Conservation (phyloP, 257 asterid genomes). For the Thymus mandschuricus region DNA sequence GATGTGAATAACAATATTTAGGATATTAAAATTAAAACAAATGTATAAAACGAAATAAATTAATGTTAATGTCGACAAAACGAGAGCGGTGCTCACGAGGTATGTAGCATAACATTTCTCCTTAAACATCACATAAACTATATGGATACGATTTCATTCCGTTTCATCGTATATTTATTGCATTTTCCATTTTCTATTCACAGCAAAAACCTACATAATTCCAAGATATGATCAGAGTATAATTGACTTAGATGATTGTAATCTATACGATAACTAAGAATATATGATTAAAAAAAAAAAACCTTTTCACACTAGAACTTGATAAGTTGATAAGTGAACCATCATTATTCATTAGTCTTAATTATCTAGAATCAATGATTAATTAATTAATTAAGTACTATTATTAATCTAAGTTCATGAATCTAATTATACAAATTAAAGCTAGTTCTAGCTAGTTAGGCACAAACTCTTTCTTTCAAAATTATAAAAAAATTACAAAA, state of each 20-base stretch:
- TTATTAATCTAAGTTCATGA: conserved; percentile 35
- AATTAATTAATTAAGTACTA: neutral
- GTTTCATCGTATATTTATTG: no score
- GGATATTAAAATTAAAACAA: no score
- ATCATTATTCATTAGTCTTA: neutral
- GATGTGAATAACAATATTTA: no score
- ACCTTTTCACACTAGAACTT: neutral
- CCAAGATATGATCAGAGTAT: no score
- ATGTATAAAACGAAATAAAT: no score
- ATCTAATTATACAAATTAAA: conserved; percentile 16
- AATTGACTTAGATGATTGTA: neutral
- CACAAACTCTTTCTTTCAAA: neutral
- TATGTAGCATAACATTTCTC: no score
- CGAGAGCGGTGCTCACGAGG: no score
- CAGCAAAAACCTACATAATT: no score
- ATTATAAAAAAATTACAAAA: neutral
- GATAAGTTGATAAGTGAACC: neutral
- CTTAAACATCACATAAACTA: neutral
- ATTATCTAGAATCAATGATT: conserved; percentile 1
- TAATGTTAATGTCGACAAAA: no score
- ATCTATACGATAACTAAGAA: neutral
- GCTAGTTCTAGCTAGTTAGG: conserved; percentile 9
- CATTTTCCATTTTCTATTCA: no score
- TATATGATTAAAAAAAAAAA: neutral
- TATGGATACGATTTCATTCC: no score